Percentiles rank a stretch among this genome's conserved stretches.
These are phyloP conservation scores for Tillandsia fasciculata DNA, from an alignment of 176 grass and related monocot genomes.

Conservation along the genomic window DNA sequence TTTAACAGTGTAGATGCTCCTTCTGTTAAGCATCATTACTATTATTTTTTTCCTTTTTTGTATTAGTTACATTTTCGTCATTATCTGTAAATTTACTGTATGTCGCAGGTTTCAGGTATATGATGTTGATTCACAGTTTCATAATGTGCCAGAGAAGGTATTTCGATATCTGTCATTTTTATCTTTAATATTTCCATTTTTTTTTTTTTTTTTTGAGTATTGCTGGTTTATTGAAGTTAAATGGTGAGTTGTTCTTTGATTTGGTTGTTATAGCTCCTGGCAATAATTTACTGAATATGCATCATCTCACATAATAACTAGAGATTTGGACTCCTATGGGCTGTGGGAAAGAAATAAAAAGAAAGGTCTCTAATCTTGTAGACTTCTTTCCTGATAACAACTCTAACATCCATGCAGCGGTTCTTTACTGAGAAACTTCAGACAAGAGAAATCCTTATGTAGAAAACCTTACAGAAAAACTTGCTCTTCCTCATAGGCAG, in stretches of 20 bases:
- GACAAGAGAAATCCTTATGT: no score
- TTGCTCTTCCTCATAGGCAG: no score
- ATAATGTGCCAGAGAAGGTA: constrained; percentile 73
- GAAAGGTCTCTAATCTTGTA: no score
- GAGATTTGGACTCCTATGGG: no score
- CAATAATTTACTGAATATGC: no score
- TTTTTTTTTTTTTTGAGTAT: not conserved
- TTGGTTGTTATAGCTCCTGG: not conserved
- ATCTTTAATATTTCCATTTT: not conserved
- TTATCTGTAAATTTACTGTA: constrained; percentile 7
- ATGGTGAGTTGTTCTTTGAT: not conserved
- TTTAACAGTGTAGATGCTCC: not conserved
- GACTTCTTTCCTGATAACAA: no score
- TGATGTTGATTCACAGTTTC: constrained; percentile 67
- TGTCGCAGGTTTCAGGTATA: constrained; percentile 70
- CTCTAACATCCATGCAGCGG: no score
- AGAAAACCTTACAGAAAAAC: no score
- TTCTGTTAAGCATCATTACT: not conserved
- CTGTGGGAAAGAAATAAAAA: no score
- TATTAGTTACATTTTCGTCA: constrained; percentile 19
- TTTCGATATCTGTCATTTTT: constrained; percentile 16
- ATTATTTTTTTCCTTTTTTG: not conserved
- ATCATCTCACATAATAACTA: no score
- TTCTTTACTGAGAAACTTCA: no score
- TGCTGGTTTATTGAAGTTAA: not conserved